Conservation (phyloP, 2,329 filamentous ascomycete genomes). For the Phaeomoniella chlamydospora region DNA sequence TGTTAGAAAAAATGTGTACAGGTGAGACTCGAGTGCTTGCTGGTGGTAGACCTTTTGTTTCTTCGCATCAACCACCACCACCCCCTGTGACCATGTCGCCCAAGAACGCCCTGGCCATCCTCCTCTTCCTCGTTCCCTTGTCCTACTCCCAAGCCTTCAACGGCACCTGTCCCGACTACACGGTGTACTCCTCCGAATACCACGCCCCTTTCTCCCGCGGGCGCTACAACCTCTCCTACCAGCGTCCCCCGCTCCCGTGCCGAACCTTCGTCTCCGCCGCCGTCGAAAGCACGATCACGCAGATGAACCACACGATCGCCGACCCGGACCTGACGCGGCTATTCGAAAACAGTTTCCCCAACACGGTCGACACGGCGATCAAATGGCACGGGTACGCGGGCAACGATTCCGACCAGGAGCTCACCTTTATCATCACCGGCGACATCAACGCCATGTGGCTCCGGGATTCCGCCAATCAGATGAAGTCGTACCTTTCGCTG, state of each 20-base stretch:
- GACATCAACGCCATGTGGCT: conserved; percentile 37
- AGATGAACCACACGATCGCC: conserved; percentile 3
- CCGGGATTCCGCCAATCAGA: conserved; percentile 48
- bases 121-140: not conserved
- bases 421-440: conserved; percentile 11
- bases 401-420: conserved; percentile 9
- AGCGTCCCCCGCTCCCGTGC: conserved; percentile 2
- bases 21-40: no score
- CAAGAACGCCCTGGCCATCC: no score
- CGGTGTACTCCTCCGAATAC: conserved; percentile 1
- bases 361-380: conserved; percentile 59
- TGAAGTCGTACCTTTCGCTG: conserved; percentile 54
- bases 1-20: no score
- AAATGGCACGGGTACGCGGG: conserved; percentile 43
- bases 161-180: conserved; percentile 3
- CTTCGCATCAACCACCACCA: no score
- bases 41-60: no score
- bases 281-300: conserved; percentile 1
- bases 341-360: conserved; percentile 60
- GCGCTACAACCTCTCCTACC: conserved; percentile 3
- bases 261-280: conserved; percentile 1
- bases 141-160: conserved; percentile 1
- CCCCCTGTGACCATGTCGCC: no score
- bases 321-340: conserved; percentile 48
- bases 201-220: conserved; percentile 2